These are phyloP conservation scores for Salix udensis DNA, from an alignment of 345 rosid genomes.

Conservation along the genomic window DNA sequence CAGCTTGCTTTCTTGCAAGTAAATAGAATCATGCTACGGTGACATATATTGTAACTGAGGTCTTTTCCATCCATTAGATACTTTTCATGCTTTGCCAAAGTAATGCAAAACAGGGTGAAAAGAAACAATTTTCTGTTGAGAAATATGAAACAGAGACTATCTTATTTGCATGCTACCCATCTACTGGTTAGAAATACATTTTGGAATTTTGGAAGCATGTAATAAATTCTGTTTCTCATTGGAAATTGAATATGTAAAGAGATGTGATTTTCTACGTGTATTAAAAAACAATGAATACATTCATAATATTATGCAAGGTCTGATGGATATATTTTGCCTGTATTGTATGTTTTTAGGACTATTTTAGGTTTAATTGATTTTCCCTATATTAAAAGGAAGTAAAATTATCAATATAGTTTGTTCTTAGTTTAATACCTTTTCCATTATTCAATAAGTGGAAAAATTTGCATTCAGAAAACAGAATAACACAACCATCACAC, in stretches of 20 bases:
- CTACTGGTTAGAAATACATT: background rate
- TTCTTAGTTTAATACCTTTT: no score
- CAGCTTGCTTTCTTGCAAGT: background rate
- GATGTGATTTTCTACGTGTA: background rate
- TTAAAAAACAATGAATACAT: no score
- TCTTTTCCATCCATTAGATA: background rate
- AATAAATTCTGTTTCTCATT: background rate
- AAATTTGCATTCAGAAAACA: background rate
- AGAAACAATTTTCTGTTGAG: background rate
- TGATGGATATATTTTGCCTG: background rate
- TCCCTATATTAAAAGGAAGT: background rate
- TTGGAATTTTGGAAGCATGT: background rate
- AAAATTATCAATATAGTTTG: no score
- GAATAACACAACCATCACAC: background rate
- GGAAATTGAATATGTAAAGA: background rate
- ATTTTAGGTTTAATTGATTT: background rate
- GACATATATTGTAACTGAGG: background rate
- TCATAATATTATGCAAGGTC: background rate
- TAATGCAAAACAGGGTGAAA: background rate
- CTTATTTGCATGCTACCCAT: background rate
- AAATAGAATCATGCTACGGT: background rate
- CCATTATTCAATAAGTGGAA: background rate
- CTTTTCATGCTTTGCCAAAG: background rate
- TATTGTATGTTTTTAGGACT: no score
- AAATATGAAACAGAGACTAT: background rate